Percentiles rank a stretch among this genome's conserved stretches.
These are phyloP conservation scores for Rhizoclosmatium sp. DNA, from an alignment of 192 early-diverging fungal species.

Conservation along the genomic window DNA sequence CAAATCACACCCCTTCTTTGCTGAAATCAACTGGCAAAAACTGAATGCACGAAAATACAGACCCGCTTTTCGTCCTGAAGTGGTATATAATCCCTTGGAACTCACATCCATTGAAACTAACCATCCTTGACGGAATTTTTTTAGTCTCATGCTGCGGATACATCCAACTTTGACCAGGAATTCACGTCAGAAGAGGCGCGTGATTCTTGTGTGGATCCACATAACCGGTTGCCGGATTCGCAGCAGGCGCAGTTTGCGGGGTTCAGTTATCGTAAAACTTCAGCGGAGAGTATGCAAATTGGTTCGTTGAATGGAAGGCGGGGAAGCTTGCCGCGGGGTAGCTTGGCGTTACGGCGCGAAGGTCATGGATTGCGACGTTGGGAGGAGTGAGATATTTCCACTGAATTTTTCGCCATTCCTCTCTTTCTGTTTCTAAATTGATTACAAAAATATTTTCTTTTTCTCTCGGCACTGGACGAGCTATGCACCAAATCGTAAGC, in stretches of 20 bases:
- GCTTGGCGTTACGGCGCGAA: background rate
- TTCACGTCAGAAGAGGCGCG: slow-evolving; percentile 93
- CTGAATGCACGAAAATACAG: slow-evolving; percentile 90
- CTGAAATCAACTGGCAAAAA: slow-evolving; percentile 80
- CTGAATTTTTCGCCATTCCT: background rate
- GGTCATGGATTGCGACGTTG: slow-evolving; percentile 10
- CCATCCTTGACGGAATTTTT: too few relatives aligned
- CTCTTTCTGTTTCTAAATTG: background rate
- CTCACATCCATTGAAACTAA: background rate
- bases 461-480: too few relatives aligned
- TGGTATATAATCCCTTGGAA: slow-evolving; percentile 46
- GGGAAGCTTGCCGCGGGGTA: background rate
- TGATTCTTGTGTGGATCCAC: slow-evolving; percentile 84
- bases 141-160: slow-evolving; percentile 59
- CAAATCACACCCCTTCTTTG: slow-evolving; percentile 78
- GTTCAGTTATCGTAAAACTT: slow-evolving; percentile 74
- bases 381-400: slow-evolving; percentile 1
- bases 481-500: too few relatives aligned
- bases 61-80: slow-evolving; percentile 93
- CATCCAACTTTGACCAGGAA: slow-evolving; percentile 98
- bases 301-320: slow-evolving; percentile 1
- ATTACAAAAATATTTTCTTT: too few relatives aligned
- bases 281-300: slow-evolving; percentile 3
- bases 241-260: slow-evolving; percentile 96
- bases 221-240: slow-evolving; percentile 81